phyloP scores from a whole-genome alignment of 495 filamentous ascomycete species.

The Penicillium lividum region DNA sequence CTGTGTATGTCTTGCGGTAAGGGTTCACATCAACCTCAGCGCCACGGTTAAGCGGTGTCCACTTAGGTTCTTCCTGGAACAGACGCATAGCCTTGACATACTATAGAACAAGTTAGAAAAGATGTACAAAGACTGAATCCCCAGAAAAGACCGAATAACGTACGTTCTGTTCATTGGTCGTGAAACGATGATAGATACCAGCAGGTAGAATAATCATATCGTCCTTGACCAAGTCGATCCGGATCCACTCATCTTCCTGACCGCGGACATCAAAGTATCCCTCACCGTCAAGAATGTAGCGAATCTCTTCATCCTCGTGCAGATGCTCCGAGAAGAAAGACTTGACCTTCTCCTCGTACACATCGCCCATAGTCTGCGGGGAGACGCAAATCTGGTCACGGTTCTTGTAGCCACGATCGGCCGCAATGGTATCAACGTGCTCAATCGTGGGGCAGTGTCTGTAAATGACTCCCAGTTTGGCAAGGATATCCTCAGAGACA shows the following conservation, averaged over 20 bases:
- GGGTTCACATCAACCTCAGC: constrained; percentile 75
- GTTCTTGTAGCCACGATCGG: constrained; percentile 83
- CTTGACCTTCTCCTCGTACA: constrained; percentile 84
- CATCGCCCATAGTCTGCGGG: constrained; percentile 78
- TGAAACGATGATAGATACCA: constrained; percentile 98
- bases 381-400: constrained; percentile 92
- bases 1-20: constrained; percentile 74
- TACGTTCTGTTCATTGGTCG: constrained; percentile 88
- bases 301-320: constrained; percentile 98
- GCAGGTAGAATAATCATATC: constrained; percentile 85
- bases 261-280: constrained; percentile 94
- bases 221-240: constrained; percentile 72
- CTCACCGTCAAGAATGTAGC: constrained; percentile 87
- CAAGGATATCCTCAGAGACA: constrained; percentile 62
- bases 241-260: constrained; percentile 74
- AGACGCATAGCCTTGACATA: constrained; percentile 95
- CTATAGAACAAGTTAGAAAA: constrained; percentile 46
- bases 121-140: background rate
- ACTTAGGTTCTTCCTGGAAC: constrained; percentile 98
- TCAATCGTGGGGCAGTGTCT: constrained; percentile 62
- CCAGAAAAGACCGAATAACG: constrained; percentile 33
- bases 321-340: constrained; percentile 93
- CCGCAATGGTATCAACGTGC: constrained; percentile 71
- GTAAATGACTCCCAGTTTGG: constrained; percentile 76
- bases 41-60: constrained; percentile 88